Evolutionary conservation across 805 yeast species (phyloP).

Genomic region (Candida gorgasii): DNA sequence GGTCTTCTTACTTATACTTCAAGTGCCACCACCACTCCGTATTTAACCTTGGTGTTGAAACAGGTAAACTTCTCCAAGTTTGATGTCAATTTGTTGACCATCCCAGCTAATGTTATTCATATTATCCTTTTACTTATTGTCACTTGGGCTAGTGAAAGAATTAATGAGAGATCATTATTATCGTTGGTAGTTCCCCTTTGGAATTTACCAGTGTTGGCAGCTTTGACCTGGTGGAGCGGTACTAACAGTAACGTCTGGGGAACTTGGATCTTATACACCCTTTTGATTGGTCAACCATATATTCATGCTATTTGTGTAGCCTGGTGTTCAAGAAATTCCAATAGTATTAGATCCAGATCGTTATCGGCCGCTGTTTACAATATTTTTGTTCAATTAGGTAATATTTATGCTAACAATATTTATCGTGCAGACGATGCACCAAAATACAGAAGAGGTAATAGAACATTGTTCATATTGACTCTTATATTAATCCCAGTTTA

Average conservation of each 20-base stretch:
- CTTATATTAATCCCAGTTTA: constrained; percentile 23
- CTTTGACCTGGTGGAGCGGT: constrained; percentile 42
- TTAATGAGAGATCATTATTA: constrained; percentile 28
- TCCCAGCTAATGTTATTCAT: constrained; percentile 28
- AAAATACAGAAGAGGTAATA: constrained; percentile 27
- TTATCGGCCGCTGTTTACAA: constrained; percentile 30
- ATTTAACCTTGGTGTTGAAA: constrained; percentile 51
- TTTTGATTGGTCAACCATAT: constrained; percentile 32
- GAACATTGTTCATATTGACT: constrained; percentile 21
- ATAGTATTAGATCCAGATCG: constrained; percentile 27
- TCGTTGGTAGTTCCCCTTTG: constrained; percentile 29
- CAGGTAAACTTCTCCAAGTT: constrained; percentile 26
- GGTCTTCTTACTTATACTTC: constrained; percentile 36
- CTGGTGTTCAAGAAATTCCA: constrained; percentile 30
- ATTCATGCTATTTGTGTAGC: constrained; percentile 32
- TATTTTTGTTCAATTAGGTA: constrained; percentile 27
- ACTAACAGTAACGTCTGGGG: constrained; percentile 42
- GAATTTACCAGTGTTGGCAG: constrained; percentile 31
- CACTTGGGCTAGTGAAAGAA: constrained; percentile 38
- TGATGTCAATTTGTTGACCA: constrained; percentile 23
- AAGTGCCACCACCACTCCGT: constrained; percentile 25
- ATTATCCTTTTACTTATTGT: constrained; percentile 34
- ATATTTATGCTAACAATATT: constrained; percentile 25
- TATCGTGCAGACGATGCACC: constrained; percentile 31
- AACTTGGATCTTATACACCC: constrained; percentile 37